Conservation (phyloP, 805 yeast species). For the Yamadazyma laniorum region DNA sequence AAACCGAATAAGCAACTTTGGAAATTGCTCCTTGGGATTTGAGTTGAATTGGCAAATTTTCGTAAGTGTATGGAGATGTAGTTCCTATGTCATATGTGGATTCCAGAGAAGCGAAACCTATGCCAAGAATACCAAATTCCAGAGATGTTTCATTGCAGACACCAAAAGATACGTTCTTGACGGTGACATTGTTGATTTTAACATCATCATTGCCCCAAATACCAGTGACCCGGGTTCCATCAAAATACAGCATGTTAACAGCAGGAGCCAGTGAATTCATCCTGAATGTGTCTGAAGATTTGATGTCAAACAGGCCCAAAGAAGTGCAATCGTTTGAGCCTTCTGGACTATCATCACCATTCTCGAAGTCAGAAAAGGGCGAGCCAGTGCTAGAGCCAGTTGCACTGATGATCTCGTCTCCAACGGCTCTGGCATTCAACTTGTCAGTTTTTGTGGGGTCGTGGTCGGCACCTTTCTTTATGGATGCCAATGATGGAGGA, state of each 20-base stretch:
- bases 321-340: slow-evolving; percentile 9
- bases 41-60: slow-evolving; percentile 39
- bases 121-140: slow-evolving; percentile 68
- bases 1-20: slow-evolving; percentile 36
- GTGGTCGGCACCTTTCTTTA: slow-evolving; percentile 1
- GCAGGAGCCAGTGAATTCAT: slow-evolving; percentile 38
- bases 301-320: slow-evolving; percentile 8
- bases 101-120: slow-evolving; percentile 71
- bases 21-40: slow-evolving; percentile 30
- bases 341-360: background rate
- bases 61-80: slow-evolving; percentile 25
- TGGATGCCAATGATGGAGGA: background rate
- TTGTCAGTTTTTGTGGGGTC: slow-evolving; percentile 2
- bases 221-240: slow-evolving; percentile 48
- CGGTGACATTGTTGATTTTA: slow-evolving; percentile 45
- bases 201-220: slow-evolving; percentile 65
- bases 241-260: slow-evolving; percentile 49
- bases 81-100: slow-evolving; percentile 39
- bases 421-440: slow-evolving; percentile 7
- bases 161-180: slow-evolving; percentile 63
- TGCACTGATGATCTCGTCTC: slow-evolving; percentile 7
- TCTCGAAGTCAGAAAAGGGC: background rate
- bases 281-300: slow-evolving; percentile 36
- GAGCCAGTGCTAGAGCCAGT: slow-evolving; percentile 1
- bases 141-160: slow-evolving; percentile 67